Percentiles rank a stretch among this genome's conserved stretches.
These are phyloP conservation scores for Mycena amicta DNA, from an alignment of 768 basidiomycete genomes.

Conservation along the genomic window DNA sequence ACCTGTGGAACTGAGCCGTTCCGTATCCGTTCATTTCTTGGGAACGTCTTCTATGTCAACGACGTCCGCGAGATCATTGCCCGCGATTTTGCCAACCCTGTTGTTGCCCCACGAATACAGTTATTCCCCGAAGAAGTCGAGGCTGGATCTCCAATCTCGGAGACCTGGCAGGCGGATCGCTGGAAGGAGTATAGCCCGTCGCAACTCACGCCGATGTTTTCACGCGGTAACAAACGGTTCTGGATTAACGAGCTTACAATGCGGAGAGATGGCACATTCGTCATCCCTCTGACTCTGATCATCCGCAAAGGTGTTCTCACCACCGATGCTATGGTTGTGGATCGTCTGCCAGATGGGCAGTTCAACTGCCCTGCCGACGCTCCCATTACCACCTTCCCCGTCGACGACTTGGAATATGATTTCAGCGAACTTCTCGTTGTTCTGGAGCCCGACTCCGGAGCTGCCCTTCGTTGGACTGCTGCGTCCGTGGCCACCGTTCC, in stretches of 20 bases:
- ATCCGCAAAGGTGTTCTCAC: background rate
- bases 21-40: background rate
- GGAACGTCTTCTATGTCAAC: conserved; percentile 25
- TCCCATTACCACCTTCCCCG: background rate
- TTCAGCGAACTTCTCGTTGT: background rate
- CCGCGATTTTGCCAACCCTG: conserved; percentile 19
- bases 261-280: background rate
- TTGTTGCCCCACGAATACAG: conserved; percentile 11
- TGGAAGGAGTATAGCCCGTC: conserved; percentile 7
- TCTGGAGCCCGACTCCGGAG: background rate
- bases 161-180: conserved; percentile 17
- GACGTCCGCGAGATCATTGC: conserved; percentile 17
- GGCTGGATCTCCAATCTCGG: conserved; percentile 2
- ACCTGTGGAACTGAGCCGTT: background rate
- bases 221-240: conserved; percentile 11
- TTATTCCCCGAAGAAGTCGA: conserved; percentile 22
- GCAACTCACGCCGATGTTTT: conserved; percentile 15
- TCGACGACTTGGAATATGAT: conserved; percentile 1
- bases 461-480: background rate
- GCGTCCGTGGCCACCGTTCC: background rate
- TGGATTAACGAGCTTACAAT: conserved; percentile 16
- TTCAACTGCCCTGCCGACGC: background rate
- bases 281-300: conserved; percentile 5
- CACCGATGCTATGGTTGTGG: background rate
- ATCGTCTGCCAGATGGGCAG: background rate